Evolutionary conservation across 768 basidiomycete genomes (phyloP).

Genomic region (Leucogyrophana mollusca): DNA sequence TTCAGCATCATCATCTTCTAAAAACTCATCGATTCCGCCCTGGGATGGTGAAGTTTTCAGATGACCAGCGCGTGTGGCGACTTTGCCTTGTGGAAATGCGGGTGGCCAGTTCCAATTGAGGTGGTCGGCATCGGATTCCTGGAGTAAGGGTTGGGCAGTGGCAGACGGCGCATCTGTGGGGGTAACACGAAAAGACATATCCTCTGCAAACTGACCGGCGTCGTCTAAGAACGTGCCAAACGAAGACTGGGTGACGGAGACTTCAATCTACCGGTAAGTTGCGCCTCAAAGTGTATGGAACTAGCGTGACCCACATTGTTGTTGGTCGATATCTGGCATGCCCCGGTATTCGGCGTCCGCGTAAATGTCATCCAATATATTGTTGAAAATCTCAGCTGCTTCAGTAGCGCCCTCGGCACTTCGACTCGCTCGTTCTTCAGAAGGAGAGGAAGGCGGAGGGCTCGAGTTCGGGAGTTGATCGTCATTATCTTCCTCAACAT

Average conservation of each 20-base stretch:
- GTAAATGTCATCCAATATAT: slow-evolving; percentile 7
- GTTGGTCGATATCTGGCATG: too few relatives aligned
- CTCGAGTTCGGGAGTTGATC: slow-evolving; percentile 7
- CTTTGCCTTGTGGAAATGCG: slow-evolving; percentile 25
- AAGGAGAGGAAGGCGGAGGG: slow-evolving; percentile 7
- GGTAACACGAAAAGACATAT: neutral
- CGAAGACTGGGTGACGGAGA: too few relatives aligned
- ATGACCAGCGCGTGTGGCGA: slow-evolving; percentile 16
- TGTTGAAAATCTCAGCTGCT: neutral
- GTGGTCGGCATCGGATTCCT: slow-evolving; percentile 14
- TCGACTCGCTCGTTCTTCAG: slow-evolving; percentile 1
- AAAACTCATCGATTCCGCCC: slow-evolving; percentile 8
- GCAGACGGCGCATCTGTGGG: slow-evolving; percentile 4
- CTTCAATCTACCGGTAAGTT: too few relatives aligned
- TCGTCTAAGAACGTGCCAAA: too few relatives aligned
- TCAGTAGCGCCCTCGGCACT: neutral
- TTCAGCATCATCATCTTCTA: slow-evolving; percentile 23
- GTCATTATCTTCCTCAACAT: neutral
- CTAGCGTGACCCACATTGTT: too few relatives aligned
- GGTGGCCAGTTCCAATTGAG: slow-evolving; percentile 37
- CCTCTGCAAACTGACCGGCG: too few relatives aligned
- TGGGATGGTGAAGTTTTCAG: slow-evolving; percentile 8
- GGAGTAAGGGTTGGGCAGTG: too few relatives aligned
- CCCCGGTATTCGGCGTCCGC: neutral
- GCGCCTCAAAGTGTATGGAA: too few relatives aligned